Conservation (phyloP, 2,329 filamentous ascomycete genomes). For the Xylaria sp. region DNA sequence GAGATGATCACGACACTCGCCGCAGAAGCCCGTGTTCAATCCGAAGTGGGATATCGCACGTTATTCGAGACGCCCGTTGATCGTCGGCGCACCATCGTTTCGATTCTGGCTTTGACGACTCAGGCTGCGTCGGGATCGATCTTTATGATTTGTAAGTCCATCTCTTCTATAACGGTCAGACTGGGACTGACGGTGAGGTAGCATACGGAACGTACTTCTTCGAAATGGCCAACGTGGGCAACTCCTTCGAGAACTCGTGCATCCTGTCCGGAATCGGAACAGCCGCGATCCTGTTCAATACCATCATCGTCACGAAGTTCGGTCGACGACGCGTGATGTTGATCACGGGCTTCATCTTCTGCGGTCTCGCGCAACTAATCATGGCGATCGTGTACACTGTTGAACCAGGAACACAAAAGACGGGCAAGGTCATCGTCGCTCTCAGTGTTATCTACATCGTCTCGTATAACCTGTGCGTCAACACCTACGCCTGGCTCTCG, state of each 20-base stretch:
- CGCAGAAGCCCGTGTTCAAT: constrained; percentile 30
- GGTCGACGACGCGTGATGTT: constrained; percentile 51
- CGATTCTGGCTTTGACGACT: constrained; percentile 43
- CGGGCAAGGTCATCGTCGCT: constrained; percentile 46
- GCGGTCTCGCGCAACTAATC: constrained; percentile 50
- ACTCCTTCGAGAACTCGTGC: constrained; percentile 52
- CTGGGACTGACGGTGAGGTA: constrained; percentile 22
- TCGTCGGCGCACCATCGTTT: constrained; percentile 44
- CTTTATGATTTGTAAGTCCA: constrained; percentile 47
- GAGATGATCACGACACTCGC: constrained; percentile 37
- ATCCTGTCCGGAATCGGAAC: constrained; percentile 51
- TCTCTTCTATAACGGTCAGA: not conserved
- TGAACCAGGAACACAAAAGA: constrained; percentile 33
- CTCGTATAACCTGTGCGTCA: constrained; percentile 49
- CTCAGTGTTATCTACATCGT: constrained; percentile 50
- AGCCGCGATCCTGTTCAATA: constrained; percentile 50
- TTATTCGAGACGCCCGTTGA: constrained; percentile 49
- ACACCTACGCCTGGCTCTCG: constrained; percentile 52
- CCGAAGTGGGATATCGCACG: constrained; percentile 38
- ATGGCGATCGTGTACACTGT: constrained; percentile 48
- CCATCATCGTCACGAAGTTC: constrained; percentile 45
- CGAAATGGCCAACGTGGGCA: constrained; percentile 50
- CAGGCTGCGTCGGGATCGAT: constrained; percentile 52
- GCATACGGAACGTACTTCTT: constrained; percentile 56
- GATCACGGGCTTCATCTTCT: constrained; percentile 45